phyloP scores from a whole-genome alignment of 2,329 filamentous ascomycete species.

The Fusarium paranaense region DNA sequence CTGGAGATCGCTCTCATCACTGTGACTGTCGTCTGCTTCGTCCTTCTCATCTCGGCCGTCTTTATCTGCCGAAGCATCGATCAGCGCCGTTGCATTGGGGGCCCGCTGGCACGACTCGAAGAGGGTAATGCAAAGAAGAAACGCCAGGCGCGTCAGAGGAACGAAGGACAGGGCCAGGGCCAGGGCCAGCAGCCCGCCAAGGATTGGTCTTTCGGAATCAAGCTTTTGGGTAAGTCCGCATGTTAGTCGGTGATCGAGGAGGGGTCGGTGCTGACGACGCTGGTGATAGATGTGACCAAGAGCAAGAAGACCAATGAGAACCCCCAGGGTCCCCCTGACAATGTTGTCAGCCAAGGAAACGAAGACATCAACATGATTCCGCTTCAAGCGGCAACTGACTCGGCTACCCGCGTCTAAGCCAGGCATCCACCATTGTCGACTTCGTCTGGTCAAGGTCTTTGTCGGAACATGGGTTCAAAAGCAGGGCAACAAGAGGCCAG shows the following conservation, averaged over 20 bases:
- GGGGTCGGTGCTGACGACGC: slow-evolving; percentile 1
- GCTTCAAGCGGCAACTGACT: not conserved
- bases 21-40: slow-evolving; percentile 38
- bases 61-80: slow-evolving; percentile 38
- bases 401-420: not conserved
- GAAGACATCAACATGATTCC: not conserved
- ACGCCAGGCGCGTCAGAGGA: not conserved
- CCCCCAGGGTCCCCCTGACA: not conserved
- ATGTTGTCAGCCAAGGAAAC: not conserved
- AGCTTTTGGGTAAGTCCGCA: slow-evolving; percentile 12
- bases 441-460: not conserved
- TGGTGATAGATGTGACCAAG: not conserved
- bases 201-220: not conserved
- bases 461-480: not conserved
- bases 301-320: not conserved
- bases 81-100: slow-evolving; percentile 17
- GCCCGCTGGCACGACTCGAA: slow-evolving; percentile 13
- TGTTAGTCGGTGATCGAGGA: not conserved
- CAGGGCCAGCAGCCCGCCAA: not conserved
- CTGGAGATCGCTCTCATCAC: slow-evolving; percentile 46
- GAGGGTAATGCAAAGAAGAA: slow-evolving; percentile 18
- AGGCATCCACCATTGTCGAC: not conserved
- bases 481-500: not conserved
- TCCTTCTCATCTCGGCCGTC: slow-evolving; percentile 35
- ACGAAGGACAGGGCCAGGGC: not conserved